phyloP scores from a whole-genome alignment of 805 yeast species.

The Lipomyces japonicus region DNA sequence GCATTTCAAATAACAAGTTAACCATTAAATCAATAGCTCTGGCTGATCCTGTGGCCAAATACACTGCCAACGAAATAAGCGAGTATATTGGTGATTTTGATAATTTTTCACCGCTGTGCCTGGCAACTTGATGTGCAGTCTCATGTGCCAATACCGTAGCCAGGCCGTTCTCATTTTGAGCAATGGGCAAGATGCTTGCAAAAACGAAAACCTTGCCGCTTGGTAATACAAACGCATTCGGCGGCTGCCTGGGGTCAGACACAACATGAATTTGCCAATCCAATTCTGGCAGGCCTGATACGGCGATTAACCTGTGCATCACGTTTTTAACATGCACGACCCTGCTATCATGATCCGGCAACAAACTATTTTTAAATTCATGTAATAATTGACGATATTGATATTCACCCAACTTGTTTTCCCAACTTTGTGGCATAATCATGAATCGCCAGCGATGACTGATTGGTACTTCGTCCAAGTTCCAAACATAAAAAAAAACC shows the following conservation, averaged over 20 bases:
- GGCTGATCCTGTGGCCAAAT: constrained; percentile 58
- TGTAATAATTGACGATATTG: constrained; percentile 54
- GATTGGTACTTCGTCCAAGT: constrained; percentile 14
- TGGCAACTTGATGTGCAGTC: constrained; percentile 87
- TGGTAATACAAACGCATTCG: constrained; percentile 94
- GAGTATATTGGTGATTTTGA: constrained; percentile 72
- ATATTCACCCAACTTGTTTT: constrained; percentile 17
- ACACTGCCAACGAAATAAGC: constrained; percentile 50
- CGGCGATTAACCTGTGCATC: constrained; percentile 58
- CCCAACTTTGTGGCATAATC: constrained; percentile 17
- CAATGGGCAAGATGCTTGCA: constrained; percentile 69
- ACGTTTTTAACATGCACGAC: constrained; percentile 54
- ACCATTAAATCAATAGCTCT: constrained; percentile 44
- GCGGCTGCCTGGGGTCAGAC: constrained; percentile 66
- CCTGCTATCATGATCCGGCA: constrained; percentile 63
- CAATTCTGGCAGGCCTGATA: constrained; percentile 30
- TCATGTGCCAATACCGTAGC: constrained; percentile 97
- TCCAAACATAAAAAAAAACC: constrained; percentile 1
- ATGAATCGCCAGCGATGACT: constrained; percentile 26
- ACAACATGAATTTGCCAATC: constrained; percentile 83
- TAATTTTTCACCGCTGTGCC: constrained; percentile 82
- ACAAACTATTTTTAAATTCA: constrained; percentile 50
- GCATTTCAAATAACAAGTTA: constrained; percentile 61
- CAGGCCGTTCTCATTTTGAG: constrained; percentile 79
- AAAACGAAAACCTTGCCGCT: constrained; percentile 94